These are phyloP conservation scores for Phyllosticta capitalensis DNA, from an alignment of 2,329 filamentous ascomycete species.

Conservation along the genomic window DNA sequence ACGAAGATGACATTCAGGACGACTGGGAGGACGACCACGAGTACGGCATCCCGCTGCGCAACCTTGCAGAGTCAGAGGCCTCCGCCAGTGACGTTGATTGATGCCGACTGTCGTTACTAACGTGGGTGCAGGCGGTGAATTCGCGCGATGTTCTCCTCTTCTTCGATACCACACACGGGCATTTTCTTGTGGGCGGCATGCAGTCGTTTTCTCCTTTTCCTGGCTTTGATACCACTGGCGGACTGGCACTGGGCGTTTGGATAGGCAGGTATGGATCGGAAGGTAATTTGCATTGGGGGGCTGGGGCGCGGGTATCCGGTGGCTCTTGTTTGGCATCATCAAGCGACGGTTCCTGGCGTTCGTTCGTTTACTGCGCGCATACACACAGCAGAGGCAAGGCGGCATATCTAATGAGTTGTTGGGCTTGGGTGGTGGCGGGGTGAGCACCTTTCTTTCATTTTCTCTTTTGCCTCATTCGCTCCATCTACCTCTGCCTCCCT, in stretches of 20 bases:
- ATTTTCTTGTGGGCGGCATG: background rate
- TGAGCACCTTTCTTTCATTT: background rate
- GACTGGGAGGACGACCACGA: constrained; percentile 40
- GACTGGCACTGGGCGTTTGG: background rate
- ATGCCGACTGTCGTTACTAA: background rate
- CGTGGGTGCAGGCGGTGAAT: background rate
- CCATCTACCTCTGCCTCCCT: background rate
- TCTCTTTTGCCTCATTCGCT: background rate
- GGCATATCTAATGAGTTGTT: background rate
- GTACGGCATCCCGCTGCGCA: constrained; percentile 40
- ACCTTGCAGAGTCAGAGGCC: background rate
- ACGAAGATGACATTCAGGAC: constrained; percentile 40
- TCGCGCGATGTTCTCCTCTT: background rate
- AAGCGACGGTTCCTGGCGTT: background rate
- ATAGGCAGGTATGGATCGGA: background rate
- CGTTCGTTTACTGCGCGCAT: background rate
- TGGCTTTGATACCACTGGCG: background rate
- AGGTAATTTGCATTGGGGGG: background rate
- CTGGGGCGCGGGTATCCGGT: background rate
- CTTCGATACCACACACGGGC: background rate
- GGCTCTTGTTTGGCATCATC: background rate
- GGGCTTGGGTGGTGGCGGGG: background rate
- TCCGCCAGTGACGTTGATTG: constrained; percentile 8
- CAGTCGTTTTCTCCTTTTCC: background rate
- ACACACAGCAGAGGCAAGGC: background rate